These are phyloP conservation scores for Gastroboletus turbinatus DNA, from an alignment of 1,284 basidiomycete genomes.

Conservation along the genomic window DNA sequence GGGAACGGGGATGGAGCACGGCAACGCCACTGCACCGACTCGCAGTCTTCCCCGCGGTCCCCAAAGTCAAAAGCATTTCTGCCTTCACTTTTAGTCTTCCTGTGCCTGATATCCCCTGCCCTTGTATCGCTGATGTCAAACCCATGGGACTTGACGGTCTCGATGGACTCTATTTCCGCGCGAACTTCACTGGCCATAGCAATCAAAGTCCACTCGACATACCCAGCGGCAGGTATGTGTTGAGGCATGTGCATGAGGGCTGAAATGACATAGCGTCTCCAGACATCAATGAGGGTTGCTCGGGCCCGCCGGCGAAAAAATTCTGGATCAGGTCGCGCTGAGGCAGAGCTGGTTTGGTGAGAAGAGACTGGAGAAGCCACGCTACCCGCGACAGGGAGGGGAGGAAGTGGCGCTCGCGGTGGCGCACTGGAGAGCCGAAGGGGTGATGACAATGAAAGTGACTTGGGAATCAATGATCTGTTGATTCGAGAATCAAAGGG, in stretches of 20 bases:
- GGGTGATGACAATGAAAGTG: conserved; percentile 26
- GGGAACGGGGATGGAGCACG: conserved; percentile 29
- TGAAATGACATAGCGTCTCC: conserved; percentile 64
- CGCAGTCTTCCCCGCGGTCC: conserved; percentile 18
- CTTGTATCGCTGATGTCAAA: neutral
- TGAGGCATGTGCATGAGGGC: conserved; percentile 38
- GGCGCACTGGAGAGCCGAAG: conserved; percentile 32
- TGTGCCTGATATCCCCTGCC: conserved; percentile 13
- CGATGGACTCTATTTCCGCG: conserved; percentile 22
- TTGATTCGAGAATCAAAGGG: conserved; percentile 3
- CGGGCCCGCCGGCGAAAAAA: conserved; percentile 67
- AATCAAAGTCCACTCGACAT: conserved; percentile 28
- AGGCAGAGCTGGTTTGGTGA: conserved; percentile 17
- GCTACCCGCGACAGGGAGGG: conserved; percentile 20
- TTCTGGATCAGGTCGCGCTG: conserved; percentile 34
- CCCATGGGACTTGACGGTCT: neutral
- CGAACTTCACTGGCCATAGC: conserved; percentile 19
- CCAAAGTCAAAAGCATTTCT: conserved; percentile 33
- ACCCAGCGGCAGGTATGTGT: conserved; percentile 30
- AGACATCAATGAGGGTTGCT: conserved; percentile 73
- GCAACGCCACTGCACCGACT: conserved; percentile 11
- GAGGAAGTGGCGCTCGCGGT: conserved; percentile 26
- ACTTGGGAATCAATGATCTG: conserved; percentile 42
- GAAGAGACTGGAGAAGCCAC: conserved; percentile 9
- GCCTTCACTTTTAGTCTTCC: conserved; percentile 26